These are phyloP conservation scores for Prinsepia uniflora DNA, from an alignment of 306 rosid species.

Conservation along the genomic window DNA sequence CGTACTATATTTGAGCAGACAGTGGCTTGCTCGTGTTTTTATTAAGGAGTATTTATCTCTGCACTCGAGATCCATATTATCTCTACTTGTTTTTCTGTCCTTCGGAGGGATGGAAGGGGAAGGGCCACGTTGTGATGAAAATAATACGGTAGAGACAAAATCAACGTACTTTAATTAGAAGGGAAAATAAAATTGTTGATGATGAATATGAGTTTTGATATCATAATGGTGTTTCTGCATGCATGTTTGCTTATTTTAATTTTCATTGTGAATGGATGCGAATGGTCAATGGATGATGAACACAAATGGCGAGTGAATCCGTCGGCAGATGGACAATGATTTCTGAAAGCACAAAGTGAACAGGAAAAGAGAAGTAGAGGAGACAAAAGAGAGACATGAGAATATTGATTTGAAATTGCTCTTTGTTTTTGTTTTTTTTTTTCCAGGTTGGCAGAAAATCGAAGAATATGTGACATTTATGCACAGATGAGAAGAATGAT, in stretches of 20 bases:
- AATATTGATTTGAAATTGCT: background rate
- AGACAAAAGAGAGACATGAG: constrained; percentile 5
- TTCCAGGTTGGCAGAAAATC: background rate
- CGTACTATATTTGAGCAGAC: background rate
- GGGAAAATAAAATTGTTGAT: background rate
- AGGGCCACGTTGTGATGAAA: background rate
- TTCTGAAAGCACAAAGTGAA: constrained; percentile 15
- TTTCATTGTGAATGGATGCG: constrained; percentile 8
- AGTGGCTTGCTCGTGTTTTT: no score
- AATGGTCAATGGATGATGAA: constrained; percentile 13
- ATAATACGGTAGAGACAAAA: constrained; percentile 5
- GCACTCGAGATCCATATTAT: background rate
- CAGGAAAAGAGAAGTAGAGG: background rate
- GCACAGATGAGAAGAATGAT: background rate
- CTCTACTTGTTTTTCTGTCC: background rate
- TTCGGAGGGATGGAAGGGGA: background rate
- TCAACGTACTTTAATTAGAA: constrained; percentile 7
- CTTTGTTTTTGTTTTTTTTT: background rate
- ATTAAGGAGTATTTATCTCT: background rate
- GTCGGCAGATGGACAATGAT: constrained; percentile 12
- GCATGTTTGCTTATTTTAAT: constrained; percentile 19
- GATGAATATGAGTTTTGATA: constrained; percentile 10
- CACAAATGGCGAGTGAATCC: constrained; percentile 14
- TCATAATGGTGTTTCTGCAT: constrained; percentile 36
- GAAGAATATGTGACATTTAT: background rate